Evolutionary conservation across 768 basidiomycete species (phyloP).

Genomic region (Lactifluus volemus): DNA sequence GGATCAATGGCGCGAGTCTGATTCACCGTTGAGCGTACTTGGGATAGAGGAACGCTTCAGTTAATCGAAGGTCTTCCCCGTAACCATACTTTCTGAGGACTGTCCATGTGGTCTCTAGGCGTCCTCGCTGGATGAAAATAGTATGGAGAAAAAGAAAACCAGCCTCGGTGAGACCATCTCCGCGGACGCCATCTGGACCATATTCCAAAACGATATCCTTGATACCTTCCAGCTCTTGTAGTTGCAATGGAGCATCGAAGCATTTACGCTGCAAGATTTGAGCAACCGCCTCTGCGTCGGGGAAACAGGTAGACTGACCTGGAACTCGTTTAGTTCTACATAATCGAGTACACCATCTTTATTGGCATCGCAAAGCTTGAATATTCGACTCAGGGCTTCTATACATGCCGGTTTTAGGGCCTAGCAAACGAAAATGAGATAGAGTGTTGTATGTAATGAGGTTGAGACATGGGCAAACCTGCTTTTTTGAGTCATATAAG

Average conservation of each 20-base stretch:
- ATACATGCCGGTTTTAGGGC: conserved; percentile 88
- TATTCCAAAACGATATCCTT: conserved; percentile 82
- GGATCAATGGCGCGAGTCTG: conserved; percentile 15
- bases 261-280: conserved; percentile 65
- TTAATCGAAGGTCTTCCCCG: conserved; percentile 85
- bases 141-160: conserved; percentile 95
- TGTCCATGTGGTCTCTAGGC: conserved; percentile 97
- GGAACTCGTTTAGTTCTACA: conserved; percentile 92
- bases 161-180: conserved; percentile 79
- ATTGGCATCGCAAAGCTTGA: conserved; percentile 91
- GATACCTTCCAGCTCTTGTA: conserved; percentile 94
- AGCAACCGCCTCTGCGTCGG: not conserved
- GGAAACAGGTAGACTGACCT: conserved; percentile 40
- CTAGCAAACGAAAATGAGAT: conserved; percentile 33
- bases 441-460: not conserved
- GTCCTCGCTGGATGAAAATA: conserved; percentile 90
- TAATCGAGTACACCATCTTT: conserved; percentile 90
- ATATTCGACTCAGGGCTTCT: conserved; percentile 84
- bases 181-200: conserved; percentile 64
- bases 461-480: conserved; percentile 44
- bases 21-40: conserved; percentile 45
- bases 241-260: conserved; percentile 86
- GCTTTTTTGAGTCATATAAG: conserved; percentile 92
- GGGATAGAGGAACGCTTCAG: conserved; percentile 80
- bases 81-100: conserved; percentile 93